These are phyloP conservation scores for Penicillium robsamsonii DNA, from an alignment of 495 filamentous ascomycete species.

Conservation along the genomic window DNA sequence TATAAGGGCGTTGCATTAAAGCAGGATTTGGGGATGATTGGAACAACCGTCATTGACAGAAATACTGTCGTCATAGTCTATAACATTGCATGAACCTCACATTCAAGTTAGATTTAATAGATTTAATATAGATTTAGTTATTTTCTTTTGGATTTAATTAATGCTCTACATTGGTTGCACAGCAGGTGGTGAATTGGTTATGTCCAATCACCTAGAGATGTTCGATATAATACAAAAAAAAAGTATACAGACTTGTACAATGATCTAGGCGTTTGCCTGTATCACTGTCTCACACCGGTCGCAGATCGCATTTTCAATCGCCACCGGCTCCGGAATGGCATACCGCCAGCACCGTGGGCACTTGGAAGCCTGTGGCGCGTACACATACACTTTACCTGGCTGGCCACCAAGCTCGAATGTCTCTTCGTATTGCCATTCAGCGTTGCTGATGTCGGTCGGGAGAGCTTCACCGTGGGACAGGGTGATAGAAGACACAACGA, in stretches of 20 bases:
- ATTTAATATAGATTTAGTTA: neutral
- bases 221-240: neutral
- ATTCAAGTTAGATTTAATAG: neutral
- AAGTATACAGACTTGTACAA: neutral
- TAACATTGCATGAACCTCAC: neutral
- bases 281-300: slow-evolving; percentile 70
- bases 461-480: slow-evolving; percentile 37
- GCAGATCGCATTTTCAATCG: slow-evolving; percentile 63
- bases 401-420: slow-evolving; percentile 51
- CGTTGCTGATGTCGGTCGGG: slow-evolving; percentile 26
- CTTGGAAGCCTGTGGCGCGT: slow-evolving; percentile 66
- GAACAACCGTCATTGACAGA: slow-evolving; percentile 5
- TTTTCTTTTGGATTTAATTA: neutral
- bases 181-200: neutral
- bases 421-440: slow-evolving; percentile 54
- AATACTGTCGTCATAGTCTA: slow-evolving; percentile 10
- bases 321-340: slow-evolving; percentile 45
- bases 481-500: slow-evolving; percentile 71
- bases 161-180: slow-evolving; percentile 2
- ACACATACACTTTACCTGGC: slow-evolving; percentile 56
- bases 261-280: slow-evolving; percentile 11
- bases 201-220: neutral
- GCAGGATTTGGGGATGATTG: slow-evolving; percentile 10
- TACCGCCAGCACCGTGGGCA: slow-evolving; percentile 90
- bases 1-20: neutral